Percentiles rank a stretch among this genome's conserved stretches.
phyloP scores from a whole-genome alignment of 345 rosid species.

The Eucalyptus albens region DNA sequence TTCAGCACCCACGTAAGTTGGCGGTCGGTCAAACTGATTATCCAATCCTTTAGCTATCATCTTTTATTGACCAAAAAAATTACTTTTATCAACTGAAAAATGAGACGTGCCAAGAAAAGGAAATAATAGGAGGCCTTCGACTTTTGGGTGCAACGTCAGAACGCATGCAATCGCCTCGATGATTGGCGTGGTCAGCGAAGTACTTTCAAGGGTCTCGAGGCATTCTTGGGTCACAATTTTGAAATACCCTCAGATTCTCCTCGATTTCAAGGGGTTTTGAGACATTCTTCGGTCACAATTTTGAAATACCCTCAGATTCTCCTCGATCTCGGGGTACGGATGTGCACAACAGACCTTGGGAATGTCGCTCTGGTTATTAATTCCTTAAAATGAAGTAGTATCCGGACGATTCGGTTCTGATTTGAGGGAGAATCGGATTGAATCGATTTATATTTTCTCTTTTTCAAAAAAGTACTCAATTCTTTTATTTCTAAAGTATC shows the following conservation, averaged over 20 bases:
- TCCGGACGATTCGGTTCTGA: fast-evolving
- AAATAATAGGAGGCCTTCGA: neutral
- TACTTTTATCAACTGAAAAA: neutral
- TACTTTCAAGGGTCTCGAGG: neutral
- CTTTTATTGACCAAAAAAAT: neutral
- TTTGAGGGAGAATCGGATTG: too few relatives aligned
- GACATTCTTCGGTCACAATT: neutral
- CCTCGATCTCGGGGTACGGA: neutral
- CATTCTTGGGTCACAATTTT: neutral
- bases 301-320: fast-evolving
- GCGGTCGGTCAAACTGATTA: neutral
- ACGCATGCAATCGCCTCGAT: neutral
- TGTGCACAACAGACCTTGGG: too few relatives aligned
- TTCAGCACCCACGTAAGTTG: neutral
- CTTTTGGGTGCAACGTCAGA: neutral
- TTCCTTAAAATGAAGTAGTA: too few relatives aligned
- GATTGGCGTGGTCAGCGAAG: neutral
- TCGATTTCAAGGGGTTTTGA: neutral
- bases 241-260: fast-evolving
- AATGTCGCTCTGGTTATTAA: too few relatives aligned
- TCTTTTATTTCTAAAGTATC: too few relatives aligned
- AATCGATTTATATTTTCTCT: too few relatives aligned
- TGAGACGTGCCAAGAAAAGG: neutral
- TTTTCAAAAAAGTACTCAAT: too few relatives aligned
- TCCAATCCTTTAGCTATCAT: neutral